These are phyloP conservation scores for Boletellus emodensis DNA, from an alignment of 768 basidiomycete genomes.

Conservation along the genomic window DNA sequence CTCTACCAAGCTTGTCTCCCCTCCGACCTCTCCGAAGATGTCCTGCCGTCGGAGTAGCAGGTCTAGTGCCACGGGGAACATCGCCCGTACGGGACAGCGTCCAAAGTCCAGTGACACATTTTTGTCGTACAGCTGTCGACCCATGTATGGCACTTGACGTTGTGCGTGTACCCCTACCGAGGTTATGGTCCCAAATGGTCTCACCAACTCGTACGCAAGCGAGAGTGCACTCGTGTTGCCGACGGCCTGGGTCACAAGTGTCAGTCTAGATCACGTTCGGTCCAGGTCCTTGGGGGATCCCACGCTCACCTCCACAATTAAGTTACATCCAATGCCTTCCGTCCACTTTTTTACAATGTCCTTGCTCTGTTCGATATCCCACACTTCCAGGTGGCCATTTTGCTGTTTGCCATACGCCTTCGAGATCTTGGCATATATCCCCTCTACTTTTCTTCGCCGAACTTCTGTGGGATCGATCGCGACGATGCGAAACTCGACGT, in stretches of 20 bases:
- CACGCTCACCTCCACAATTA: constrained; percentile 57
- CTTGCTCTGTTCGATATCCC: constrained; percentile 51
- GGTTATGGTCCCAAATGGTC: constrained; percentile 69
- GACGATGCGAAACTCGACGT: constrained; percentile 51
- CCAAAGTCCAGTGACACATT: constrained; percentile 81
- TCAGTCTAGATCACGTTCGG: background rate
- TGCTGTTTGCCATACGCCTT: constrained; percentile 30
- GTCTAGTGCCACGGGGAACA: constrained; percentile 70
- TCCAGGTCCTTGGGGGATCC: background rate
- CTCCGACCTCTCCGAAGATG: constrained; percentile 69
- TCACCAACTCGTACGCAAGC: constrained; percentile 66
- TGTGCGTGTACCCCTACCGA: constrained; percentile 72
- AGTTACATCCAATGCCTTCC: constrained; percentile 54
- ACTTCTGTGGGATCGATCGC: constrained; percentile 59
- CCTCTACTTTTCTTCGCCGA: constrained; percentile 56
- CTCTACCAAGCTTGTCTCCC: constrained; percentile 60
- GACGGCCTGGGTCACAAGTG: constrained; percentile 47
- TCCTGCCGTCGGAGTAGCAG: constrained; percentile 67
- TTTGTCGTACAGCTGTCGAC: constrained; percentile 62
- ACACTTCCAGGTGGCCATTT: constrained; percentile 46
- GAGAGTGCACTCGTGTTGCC: constrained; percentile 61
- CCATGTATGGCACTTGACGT: constrained; percentile 51
- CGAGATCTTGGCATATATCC: constrained; percentile 51
- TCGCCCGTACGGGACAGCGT: constrained; percentile 73
- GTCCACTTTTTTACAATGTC: constrained; percentile 50